phyloP scores from a whole-genome alignment of 2,329 filamentous ascomycete species.

The Xylariaceae sp. region DNA sequence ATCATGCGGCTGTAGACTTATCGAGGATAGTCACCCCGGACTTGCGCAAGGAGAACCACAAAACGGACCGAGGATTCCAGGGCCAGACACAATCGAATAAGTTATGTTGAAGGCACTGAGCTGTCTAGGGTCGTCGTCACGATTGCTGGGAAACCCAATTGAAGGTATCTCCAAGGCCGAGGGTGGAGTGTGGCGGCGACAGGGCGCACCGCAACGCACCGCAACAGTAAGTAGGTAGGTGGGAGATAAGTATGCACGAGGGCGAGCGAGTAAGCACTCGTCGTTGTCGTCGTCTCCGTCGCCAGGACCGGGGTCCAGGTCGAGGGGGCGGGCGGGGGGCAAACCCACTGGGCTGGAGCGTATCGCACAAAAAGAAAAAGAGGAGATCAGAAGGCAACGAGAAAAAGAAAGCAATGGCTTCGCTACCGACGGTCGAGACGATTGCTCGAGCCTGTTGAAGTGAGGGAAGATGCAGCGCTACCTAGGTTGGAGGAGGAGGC shows the following conservation, averaged over 20 bases:
- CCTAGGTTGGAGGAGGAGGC: constrained; percentile 17
- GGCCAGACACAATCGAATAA: neutral
- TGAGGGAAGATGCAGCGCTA: constrained; percentile 6
- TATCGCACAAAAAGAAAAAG: constrained; percentile 8
- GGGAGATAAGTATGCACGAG: neutral
- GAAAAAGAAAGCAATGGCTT: constrained; percentile 8
- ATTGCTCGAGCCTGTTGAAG: neutral
- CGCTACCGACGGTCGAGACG: constrained; percentile 9
- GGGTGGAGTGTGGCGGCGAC: constrained; percentile 14
- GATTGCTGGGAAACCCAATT: constrained; percentile 3
- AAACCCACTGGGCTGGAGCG: neutral
- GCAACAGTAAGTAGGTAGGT: neutral
- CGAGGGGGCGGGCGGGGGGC: neutral
- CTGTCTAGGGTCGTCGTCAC: neutral
- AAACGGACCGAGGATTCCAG: neutral
- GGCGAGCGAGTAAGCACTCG: neutral
- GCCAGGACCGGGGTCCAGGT: neutral
- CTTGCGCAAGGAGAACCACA: constrained; percentile 1
- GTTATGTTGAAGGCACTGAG: neutral
- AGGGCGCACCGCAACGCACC: constrained; percentile 5
- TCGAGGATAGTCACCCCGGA: constrained; percentile 29
- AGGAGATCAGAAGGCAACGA: constrained; percentile 8
- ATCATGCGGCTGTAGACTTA: constrained; percentile 28
- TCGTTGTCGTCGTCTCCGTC: neutral
- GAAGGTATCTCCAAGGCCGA: neutral